Evolutionary conservation across 495 filamentous ascomycete species (phyloP).

Genomic region (Xylaria grammica): DNA sequence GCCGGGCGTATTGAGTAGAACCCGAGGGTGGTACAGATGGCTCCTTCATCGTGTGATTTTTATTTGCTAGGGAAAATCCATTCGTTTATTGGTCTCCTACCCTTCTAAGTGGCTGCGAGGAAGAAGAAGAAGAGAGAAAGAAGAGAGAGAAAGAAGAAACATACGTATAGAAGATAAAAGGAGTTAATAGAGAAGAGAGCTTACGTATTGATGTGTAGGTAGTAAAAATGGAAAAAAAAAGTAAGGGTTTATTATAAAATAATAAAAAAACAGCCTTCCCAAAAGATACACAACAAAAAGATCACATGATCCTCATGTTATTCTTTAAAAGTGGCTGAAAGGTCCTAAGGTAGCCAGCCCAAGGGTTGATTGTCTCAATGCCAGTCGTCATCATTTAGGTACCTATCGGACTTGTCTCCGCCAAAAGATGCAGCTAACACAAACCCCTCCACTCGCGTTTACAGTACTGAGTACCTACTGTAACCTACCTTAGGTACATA

Average conservation of each 20-base stretch:
- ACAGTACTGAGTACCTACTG: no score
- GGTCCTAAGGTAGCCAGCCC: no score
- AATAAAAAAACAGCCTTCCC: no score
- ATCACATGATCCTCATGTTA: slow-evolving; percentile 9
- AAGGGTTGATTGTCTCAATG: slow-evolving; percentile 3
- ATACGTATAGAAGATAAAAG: no score
- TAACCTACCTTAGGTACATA: no score
- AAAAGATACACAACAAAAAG: background rate
- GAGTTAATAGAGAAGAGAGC: no score
- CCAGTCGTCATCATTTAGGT: slow-evolving; percentile 9
- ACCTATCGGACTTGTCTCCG: no score
- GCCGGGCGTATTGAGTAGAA: slow-evolving; percentile 10
- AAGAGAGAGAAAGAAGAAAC: no score
- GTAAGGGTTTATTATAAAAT: no score
- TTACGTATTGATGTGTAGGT: no score
- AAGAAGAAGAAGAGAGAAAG: background rate
- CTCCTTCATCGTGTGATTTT: slow-evolving; percentile 9
- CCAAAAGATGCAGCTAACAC: slow-evolving; percentile 3
- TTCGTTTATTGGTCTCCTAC: background rate
- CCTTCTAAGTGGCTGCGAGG: background rate
- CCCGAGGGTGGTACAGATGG: slow-evolving; percentile 14
- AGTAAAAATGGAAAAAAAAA: no score
- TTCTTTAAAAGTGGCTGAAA: background rate
- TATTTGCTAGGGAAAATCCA: background rate
- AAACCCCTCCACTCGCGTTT: slow-evolving; percentile 8